Evolutionary conservation across 75 land plant genomes (phyloP), one percentile per base, ranked within the genome.

Genomic region (Larix kaempferi): DNA sequence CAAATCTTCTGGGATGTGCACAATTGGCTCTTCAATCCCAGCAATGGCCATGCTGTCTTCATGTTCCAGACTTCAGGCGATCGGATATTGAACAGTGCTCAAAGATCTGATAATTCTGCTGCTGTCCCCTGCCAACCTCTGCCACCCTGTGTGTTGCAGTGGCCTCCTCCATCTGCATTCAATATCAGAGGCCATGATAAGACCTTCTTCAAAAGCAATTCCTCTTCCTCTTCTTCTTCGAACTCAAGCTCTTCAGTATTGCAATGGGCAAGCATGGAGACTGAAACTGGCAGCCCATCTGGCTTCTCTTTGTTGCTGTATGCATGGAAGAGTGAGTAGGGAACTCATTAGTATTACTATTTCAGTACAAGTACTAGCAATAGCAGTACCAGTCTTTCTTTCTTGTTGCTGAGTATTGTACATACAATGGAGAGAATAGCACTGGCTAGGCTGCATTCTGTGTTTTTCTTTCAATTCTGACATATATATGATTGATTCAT

Each of bases 1-100:
- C 87, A 84, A 63, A 77, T 92, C 37, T 92, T 89, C 15, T 92
- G 94, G 94, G 94, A 92, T 64, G 90, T 90, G 13, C 84, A 92
- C 80, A 85, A 83, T 44, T 92, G 94, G 94, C 72, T 92, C 56
- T 91, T 91, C 78, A 79, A 82, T 41, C 74, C 75, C 37, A 59
- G 66, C 59, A 33, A 71, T 11, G 83, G 83, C 6, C 79, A 80
- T 49, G 91, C 92, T 0, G 77, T 88, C 26, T 88, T 91, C 84
- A 82, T 81, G 81, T 88, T 91, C 81, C 77, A 81, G 39, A 79
- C 80, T 60, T 83, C 58, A 39, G 82, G 17, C 81, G 93, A 6
- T 80, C 89, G 0, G 93, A 92, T 39, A 92, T 82, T 78, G 78
- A 75, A 74, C 44, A 79, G 75, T 75, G 14, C 26, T 1, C 8